A percentile compares a stretch with the other conserved stretches of the same genome.
Evolutionary conservation across 306 rosid genomes (phyloP).

Genomic region (Luffa acutangula): DNA sequence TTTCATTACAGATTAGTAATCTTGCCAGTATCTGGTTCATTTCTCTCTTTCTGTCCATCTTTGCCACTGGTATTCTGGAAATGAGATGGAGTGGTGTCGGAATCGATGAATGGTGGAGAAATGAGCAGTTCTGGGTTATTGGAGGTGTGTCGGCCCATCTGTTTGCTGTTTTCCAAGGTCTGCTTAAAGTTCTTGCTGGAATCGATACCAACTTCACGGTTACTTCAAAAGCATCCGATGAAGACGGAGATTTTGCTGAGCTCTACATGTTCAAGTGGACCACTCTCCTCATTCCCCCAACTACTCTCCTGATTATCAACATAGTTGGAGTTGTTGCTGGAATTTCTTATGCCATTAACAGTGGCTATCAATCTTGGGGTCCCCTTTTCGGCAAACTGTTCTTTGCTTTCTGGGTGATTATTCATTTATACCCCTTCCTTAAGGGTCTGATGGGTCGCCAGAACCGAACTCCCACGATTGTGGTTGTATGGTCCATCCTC

Average conservation of each 20-base stretch:
- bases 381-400: conserved; percentile 95
- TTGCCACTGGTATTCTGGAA: conserved; percentile 94
- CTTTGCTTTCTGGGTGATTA: conserved; percentile 96
- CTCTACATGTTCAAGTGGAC: conserved; percentile 98
- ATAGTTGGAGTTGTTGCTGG: conserved; percentile 94
- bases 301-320: conserved; percentile 88
- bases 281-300: conserved; percentile 88
- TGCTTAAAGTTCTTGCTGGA: conserved; percentile 92
- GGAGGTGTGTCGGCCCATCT: conserved; percentile 96
- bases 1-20: conserved; percentile 77
- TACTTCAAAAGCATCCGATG: conserved; percentile 94
- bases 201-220: conserved; percentile 98
- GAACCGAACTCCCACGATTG: conserved; percentile 90
- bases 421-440: conserved; percentile 96
- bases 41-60: conserved; percentile 93
- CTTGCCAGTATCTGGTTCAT: conserved; percentile 95
- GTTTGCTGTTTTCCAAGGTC: conserved; percentile 87
- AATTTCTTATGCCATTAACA: conserved; percentile 85
- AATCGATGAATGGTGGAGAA: conserved; percentile 99
- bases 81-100: conserved; percentile 99
- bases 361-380: conserved; percentile 99
- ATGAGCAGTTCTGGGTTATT: conserved; percentile 96
- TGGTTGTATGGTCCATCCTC: conserved; percentile 87
- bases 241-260: conserved; percentile 84
- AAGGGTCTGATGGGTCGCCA: conserved; percentile 99